Evolutionary conservation across 176 grass and related monocot species (phyloP), one percentile per base, ranked within the genome.

Genomic region (Urochloa ruziziensis): DNA sequence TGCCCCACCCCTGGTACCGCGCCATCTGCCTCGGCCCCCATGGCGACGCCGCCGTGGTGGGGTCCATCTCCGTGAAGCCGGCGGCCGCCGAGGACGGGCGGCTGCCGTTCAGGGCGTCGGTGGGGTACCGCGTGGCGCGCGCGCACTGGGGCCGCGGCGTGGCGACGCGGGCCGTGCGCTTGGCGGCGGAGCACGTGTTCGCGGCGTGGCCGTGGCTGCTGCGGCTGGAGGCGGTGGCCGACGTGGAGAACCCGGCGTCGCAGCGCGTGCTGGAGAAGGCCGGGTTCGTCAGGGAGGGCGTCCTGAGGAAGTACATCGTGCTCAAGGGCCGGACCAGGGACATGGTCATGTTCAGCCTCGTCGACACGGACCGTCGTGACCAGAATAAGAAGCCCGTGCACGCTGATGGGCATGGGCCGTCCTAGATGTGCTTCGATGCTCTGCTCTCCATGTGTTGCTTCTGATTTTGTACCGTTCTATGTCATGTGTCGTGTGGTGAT

Each of bases 191-290:
- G 10, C 77, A 47, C 6, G 89, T 74, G 43, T 85, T 94, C 67
- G 80, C 76, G 44, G 86, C 82, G 61, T 87, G 86, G 73, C 69
- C 65, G 64, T 21, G 77, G 59, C 79, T 94, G 90, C 48, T 49
- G 78, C 84, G 90, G 34, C 86, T 97, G 25, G 92, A 94, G 68
- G 95, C 92, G 2, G 48, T 97, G 12, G 92, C 90, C 1, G 90
- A 97, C 62, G 74, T 93, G 15, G 92, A 86, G 44, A 97, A 93
- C 67, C 84, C 74, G 69, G 88, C 95, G 74, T 94, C 92, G 78
- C 95, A 94, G 73, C 86, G 92, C 29, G 90, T 91, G 84, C 92
- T 93, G 73, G 92, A 97, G 90, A 94, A 97, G 87, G 92, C 95
- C 53, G 92, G 92, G 10, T 97, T 97, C 71, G 53, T 25, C 21